Evolutionary conservation across 176 grass and related monocot genomes (phyloP).

Genomic region (Triticum turgidum): DNA sequence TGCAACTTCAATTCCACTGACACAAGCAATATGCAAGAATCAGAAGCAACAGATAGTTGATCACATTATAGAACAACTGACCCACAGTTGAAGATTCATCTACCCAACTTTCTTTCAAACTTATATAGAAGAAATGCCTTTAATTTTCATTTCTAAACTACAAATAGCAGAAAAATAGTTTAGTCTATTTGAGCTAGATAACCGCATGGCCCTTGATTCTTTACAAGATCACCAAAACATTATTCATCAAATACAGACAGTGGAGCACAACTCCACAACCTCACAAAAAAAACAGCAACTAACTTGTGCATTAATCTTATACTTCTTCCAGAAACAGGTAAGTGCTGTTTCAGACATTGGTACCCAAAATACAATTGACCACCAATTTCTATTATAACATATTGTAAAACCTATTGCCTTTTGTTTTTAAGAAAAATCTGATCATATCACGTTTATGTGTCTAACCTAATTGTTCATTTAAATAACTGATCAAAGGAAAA

Average conservation of each 20-base stretch:
- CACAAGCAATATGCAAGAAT: constrained; percentile 42
- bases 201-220: background rate
- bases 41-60: background rate
- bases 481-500: background rate
- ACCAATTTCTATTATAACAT: background rate
- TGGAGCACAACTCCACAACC: background rate
- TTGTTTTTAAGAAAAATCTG: background rate
- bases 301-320: background rate
- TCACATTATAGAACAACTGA: background rate
- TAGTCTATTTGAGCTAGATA: constrained; percentile 1
- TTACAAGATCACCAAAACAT: background rate
- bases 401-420: background rate
- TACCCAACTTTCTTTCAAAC: constrained; percentile 3
- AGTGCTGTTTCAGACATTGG: background rate
- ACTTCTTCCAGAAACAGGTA: background rate
- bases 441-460: background rate
- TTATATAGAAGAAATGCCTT: constrained; percentile 1
- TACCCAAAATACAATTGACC: background rate
- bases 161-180: background rate
- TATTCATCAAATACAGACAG: background rate
- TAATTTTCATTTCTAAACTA: background rate
- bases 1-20: constrained; percentile 81
- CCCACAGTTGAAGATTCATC: background rate
- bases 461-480: constrained; percentile 1
- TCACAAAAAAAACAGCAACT: background rate